phyloP scores from a whole-genome alignment of 768 basidiomycete species.

The Rhizopogon roseolus region DNA sequence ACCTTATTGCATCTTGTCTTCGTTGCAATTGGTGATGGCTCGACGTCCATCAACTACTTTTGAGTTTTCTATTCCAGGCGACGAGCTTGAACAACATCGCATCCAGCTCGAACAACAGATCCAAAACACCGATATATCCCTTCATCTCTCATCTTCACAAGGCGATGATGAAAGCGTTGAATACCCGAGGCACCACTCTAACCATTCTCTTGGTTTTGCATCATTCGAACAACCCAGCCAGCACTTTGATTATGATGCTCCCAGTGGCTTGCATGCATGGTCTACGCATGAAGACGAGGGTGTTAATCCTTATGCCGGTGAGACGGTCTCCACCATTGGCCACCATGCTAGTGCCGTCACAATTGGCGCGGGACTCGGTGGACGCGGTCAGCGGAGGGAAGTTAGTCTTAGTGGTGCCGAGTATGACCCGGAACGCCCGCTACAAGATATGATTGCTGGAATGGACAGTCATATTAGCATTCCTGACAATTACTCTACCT shows the following conservation, averaged over 20 bases:
- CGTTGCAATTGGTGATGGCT: conserved; percentile 17
- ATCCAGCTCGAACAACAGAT: conserved; percentile 78
- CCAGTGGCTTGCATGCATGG: conserved; percentile 49
- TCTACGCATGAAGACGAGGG: conserved; percentile 66
- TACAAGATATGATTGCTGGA: conserved; percentile 67
- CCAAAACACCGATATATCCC: conserved; percentile 65
- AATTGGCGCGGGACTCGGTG: conserved; percentile 74
- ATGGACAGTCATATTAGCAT: conserved; percentile 52
- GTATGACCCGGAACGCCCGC: conserved; percentile 79
- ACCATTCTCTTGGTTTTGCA: conserved; percentile 51
- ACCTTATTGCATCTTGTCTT: conserved; percentile 10
- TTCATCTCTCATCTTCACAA: conserved; percentile 57
- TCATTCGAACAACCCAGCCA: conserved; percentile 62
- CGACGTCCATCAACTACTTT: conserved; percentile 21
- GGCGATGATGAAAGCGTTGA: conserved; percentile 54
- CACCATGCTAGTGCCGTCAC: conserved; percentile 91
- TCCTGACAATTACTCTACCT: conserved; percentile 46
- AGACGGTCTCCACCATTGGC: conserved; percentile 76
- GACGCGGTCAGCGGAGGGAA: conserved; percentile 45
- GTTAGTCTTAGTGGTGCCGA: conserved; percentile 69
- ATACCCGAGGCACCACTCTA: conserved; percentile 66
- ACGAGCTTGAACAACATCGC: conserved; percentile 71
- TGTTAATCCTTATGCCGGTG: conserved; percentile 59
- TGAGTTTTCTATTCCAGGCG: conserved; percentile 59
- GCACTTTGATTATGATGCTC: conserved; percentile 49